Evolutionary conservation across 1,139 yeast genomes (phyloP).

Genomic region (Taphrina deformans): DNA sequence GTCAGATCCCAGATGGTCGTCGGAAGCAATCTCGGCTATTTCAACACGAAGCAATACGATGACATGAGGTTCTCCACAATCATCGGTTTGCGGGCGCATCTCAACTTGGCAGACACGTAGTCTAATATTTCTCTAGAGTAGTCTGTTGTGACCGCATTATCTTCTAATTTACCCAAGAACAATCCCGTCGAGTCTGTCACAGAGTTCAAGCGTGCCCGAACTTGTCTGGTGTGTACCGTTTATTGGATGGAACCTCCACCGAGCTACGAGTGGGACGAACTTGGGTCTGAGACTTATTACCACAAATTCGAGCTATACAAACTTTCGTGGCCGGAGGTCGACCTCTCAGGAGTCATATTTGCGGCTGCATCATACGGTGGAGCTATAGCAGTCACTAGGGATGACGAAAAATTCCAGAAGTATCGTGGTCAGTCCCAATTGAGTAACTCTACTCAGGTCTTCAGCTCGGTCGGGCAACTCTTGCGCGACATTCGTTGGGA

Average conservation of each 20-base stretch:
- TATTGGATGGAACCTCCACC: constrained; percentile 15
- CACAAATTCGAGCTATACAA: constrained; percentile 19
- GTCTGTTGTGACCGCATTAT: no score
- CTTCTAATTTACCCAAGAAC: no score
- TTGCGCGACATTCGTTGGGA: constrained; percentile 45
- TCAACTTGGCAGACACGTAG: no score
- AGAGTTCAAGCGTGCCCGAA: no score
- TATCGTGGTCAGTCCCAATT: constrained; percentile 41
- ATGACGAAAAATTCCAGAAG: constrained; percentile 41
- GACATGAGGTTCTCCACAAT: neutral
- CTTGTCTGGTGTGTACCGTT: no score
- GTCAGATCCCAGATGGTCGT: neutral
- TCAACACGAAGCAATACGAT: neutral
- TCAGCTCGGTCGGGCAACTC: constrained; percentile 34
- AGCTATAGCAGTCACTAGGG: constrained; percentile 39
- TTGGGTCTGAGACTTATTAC: constrained; percentile 25
- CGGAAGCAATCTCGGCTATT: neutral
- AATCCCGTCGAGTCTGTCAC: no score
- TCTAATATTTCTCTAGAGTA: no score
- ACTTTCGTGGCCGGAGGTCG: constrained; percentile 20
- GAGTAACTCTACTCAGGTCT: constrained; percentile 37
- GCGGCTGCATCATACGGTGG: constrained; percentile 32
- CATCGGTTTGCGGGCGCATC: no score
- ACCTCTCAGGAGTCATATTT: constrained; percentile 15
- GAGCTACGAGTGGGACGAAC: constrained; percentile 29